These are phyloP conservation scores for Starmerella tilneyi DNA, from an alignment of 805 yeast genomes.

Conservation along the genomic window DNA sequence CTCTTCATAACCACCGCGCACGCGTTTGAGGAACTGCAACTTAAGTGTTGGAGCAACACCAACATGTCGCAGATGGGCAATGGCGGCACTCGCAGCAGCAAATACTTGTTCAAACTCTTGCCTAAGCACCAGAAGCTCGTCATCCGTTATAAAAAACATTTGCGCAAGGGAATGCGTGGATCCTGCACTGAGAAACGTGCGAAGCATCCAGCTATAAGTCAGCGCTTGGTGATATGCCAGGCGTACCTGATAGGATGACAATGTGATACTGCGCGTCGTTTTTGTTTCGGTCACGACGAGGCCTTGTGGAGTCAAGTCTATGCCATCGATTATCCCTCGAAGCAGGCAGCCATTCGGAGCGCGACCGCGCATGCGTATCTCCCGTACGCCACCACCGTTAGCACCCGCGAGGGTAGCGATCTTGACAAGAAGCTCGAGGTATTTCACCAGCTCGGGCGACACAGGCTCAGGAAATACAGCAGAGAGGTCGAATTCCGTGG, in stretches of 20 bases:
- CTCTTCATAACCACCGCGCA: not conserved
- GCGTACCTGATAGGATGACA: conserved; percentile 19
- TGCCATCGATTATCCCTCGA: conserved; percentile 28
- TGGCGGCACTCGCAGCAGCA: not conserved
- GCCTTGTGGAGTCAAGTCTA: conserved; percentile 10
- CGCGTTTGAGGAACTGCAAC: conserved; percentile 9
- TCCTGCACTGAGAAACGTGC: conserved; percentile 6
- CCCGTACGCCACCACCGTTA: conserved; percentile 22
- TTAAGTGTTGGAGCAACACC: conserved; percentile 10
- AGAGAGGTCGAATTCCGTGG: not conserved
- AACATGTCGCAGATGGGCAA: not conserved
- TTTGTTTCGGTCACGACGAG: conserved; percentile 28
- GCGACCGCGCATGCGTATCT: conserved; percentile 27
- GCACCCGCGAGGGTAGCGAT: conserved; percentile 8
- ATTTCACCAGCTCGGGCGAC: not conserved
- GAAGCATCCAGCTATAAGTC: conserved; percentile 25
- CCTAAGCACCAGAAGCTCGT: not conserved
- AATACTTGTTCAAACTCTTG: not conserved
- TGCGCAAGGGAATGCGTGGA: not conserved
- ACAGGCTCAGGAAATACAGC: not conserved
- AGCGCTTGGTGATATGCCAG: conserved; percentile 32
- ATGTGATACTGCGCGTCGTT: conserved; percentile 15
- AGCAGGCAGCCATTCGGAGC: conserved; percentile 18
- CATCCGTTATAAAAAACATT: not conserved
- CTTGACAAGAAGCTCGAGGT: conserved; percentile 22